Evolutionary conservation across 1,284 basidiomycete species (phyloP), one percentile per base, ranked within the genome.

Genomic region (Austroboletus novae-zelandiae): DNA sequence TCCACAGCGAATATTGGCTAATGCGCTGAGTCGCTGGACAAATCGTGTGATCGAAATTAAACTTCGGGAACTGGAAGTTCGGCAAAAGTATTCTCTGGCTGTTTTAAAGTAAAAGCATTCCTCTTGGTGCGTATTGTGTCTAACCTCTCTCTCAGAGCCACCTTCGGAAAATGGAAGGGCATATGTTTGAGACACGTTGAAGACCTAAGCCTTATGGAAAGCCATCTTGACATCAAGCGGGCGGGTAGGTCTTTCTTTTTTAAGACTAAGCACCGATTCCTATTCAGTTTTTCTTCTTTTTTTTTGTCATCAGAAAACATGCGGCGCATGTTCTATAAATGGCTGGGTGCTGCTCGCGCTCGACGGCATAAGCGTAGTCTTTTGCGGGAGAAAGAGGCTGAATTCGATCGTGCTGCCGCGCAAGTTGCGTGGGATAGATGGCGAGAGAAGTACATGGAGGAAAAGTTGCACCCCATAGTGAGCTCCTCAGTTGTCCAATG

Each of bases 141-240:
- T 45, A 40, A 61, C 42, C 48, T 48, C 43, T 37, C 36, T 36
- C 48, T 13, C 46, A 88, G 86, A 36, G 60, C 64, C 46, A 75
- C 78, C 13, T 86, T 86, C 59, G 72, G 69, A 40, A 87, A 83
- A 66, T 91, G 89, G 89, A 85, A 81, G 62, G 66, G 65, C 10
- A 70, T 78, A 32, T 79, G 77, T 57, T 69, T 74, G 40, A 79
- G 82, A 15, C 86, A 87, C 60, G 75, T 76, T 7, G 85, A 90
- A 61, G 80, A 84, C 54, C 66, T 85, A 2, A 84, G 80, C 57
- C 77, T 91, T n/a, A 79, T 91, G 77, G 83, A 89, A 62, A 91
- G 86, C 61, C 88, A 89, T 62, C 79, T 84, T 54, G 78, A 85
- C 54, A 80, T 91, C 43, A 89, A 87, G 66, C 77, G 78, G 43